phyloP scores from a whole-genome alignment of 495 filamentous ascomycete genomes.

The Podospora sp. region DNA sequence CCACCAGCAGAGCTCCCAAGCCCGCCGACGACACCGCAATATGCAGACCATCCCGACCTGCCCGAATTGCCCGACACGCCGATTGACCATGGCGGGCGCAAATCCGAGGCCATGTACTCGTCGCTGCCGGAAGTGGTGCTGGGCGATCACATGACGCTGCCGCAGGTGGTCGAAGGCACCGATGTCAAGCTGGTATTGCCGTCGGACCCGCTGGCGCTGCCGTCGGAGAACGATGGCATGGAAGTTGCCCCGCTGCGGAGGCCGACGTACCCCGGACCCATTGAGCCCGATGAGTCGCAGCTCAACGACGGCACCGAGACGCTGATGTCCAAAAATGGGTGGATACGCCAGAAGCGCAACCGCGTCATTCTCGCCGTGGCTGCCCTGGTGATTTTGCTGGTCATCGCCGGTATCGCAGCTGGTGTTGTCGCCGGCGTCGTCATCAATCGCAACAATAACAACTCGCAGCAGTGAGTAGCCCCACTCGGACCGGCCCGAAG shows the following conservation, averaged over 20 bases:
- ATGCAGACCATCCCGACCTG: not conserved
- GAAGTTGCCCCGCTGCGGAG: not conserved
- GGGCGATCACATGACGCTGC: not conserved
- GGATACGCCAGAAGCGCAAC: not conserved
- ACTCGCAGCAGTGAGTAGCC: not conserved
- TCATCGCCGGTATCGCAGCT: not conserved
- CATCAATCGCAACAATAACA: not conserved
- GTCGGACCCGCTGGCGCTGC: not conserved
- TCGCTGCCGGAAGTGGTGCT: not conserved
- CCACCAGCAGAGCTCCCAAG: not conserved
- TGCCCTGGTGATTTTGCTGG: not conserved
- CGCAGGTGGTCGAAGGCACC: not conserved
- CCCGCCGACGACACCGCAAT: not conserved
- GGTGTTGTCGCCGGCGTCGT: constrained; percentile 9
- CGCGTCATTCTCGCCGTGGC: not conserved
- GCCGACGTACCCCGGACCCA: not conserved
- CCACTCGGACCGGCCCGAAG: not conserved
- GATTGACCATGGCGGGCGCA: not conserved
- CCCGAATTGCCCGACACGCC: not conserved
- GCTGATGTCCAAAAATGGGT: not conserved
- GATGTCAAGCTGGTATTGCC: not conserved
- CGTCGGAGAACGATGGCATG: not conserved
- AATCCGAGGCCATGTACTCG: not conserved
- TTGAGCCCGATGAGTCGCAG: not conserved
- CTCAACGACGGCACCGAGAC: not conserved